These are phyloP conservation scores for Alternaria sp. DNA, from an alignment of 2,329 filamentous ascomycete genomes.

Conservation along the genomic window DNA sequence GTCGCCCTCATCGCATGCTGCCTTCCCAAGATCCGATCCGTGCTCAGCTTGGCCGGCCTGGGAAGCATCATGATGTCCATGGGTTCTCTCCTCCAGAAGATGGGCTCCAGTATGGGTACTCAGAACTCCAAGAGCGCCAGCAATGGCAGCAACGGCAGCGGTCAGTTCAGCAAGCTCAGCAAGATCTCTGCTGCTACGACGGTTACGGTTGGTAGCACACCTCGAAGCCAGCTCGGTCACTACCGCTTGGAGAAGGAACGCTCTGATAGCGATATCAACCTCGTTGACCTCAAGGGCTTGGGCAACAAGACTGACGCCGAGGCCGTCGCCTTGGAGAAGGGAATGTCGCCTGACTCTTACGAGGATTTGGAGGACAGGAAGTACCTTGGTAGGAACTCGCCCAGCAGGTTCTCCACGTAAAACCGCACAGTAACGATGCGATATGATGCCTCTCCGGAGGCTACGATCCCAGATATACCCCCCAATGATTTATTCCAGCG, in stretches of 20 bases:
- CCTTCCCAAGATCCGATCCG: conserved; percentile 1
- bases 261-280: conserved; percentile 5
- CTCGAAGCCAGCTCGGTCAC: background rate
- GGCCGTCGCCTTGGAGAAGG: background rate
- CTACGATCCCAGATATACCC: background rate
- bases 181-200: conserved; percentile 2
- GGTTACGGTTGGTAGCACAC: background rate
- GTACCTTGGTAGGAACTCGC: background rate
- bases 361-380: background rate
- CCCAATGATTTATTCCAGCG: background rate
- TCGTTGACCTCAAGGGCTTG: conserved; percentile 6
- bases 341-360: background rate
- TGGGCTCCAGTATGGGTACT: conserved; percentile 7
- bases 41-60: conserved; percentile 1
- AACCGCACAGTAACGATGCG: background rate
- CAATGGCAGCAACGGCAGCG: background rate
- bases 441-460: background rate
- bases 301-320: background rate
- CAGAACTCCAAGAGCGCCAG: background rate
- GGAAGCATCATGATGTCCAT: conserved; percentile 2
- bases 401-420: background rate
- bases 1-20: conserved; percentile 9
- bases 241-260: background rate
- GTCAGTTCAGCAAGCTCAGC: conserved; percentile 2
- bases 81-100: conserved; percentile 6